Evolutionary conservation across 2,329 filamentous ascomycete species (phyloP).

Genomic region (Rugonectria rugulosa): DNA sequence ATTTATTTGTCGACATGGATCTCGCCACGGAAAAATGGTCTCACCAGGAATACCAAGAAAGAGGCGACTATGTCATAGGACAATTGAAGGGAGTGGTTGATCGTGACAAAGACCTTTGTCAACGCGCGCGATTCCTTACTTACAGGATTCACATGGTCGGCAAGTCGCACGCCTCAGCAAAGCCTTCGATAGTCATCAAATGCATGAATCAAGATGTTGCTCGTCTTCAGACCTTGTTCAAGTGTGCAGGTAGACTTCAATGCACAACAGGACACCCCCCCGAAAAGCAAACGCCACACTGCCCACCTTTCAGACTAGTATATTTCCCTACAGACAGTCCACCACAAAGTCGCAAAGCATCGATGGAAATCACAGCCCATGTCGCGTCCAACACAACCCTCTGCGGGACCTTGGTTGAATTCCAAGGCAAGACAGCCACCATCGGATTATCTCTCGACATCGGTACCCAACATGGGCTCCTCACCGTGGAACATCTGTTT

Average conservation of each 20-base stretch:
- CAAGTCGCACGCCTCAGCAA: not conserved
- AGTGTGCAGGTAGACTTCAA: not conserved
- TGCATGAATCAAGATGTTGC: not conserved
- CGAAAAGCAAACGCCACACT: not conserved
- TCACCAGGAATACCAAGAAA: not conserved
- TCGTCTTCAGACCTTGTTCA: not conserved
- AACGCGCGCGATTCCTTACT: not conserved
- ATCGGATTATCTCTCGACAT: not conserved
- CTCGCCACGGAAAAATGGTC: not conserved
- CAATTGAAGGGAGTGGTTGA: not conserved
- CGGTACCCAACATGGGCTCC: not conserved
- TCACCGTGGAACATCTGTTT: slow-evolving; percentile 5
- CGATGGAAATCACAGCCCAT: not conserved
- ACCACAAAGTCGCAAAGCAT: not conserved
- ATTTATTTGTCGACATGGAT: no score
- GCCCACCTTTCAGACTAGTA: not conserved
- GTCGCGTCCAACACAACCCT: not conserved
- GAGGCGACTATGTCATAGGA: not conserved
- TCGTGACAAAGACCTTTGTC: not conserved
- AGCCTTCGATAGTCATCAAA: not conserved
- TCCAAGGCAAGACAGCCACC: not conserved
- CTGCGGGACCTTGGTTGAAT: not conserved
- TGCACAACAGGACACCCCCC: no score
- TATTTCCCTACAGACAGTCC: not conserved
- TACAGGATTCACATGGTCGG: slow-evolving; percentile 1